Evolutionary conservation across 176 grass and related monocot genomes (phyloP).

Genomic region (Zoysia pacifica): DNA sequence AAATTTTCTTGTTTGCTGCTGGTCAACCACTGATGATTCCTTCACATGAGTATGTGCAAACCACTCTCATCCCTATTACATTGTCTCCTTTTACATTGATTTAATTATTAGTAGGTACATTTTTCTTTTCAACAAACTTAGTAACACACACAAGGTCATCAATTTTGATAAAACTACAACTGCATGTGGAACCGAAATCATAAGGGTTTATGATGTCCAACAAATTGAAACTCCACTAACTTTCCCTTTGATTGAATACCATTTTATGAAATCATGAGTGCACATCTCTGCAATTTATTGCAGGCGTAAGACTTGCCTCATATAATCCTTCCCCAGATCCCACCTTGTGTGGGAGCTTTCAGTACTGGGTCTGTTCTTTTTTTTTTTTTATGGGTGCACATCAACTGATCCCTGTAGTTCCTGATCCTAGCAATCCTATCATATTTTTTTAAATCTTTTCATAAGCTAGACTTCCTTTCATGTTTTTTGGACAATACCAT

Average conservation of each 20-base stretch:
- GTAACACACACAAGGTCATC: not conserved
- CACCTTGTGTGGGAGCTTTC: no score
- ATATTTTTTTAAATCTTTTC: not conserved
- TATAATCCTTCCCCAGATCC: no score
- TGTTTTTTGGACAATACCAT: not conserved
- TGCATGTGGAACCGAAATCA: not conserved
- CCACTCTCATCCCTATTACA: conserved; percentile 3
- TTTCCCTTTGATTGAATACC: not conserved
- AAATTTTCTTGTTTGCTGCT: conserved; percentile 46
- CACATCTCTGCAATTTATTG: no score
- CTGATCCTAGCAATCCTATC: not conserved
- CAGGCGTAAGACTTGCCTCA: no score
- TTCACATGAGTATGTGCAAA: conserved; percentile 60
- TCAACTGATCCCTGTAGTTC: not conserved
- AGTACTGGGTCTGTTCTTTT: no score
- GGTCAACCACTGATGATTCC: conserved; percentile 53
- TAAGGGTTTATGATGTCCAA: not conserved
- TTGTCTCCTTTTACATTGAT: conserved; percentile 12
- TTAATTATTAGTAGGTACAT: not conserved
- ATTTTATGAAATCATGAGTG: not conserved
- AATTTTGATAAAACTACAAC: not conserved
- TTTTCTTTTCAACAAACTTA: conserved; percentile 5
- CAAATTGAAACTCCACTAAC: conserved; percentile 6
- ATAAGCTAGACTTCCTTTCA: not conserved
- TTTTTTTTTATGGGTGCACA: not conserved